Percentiles rank a stretch among this genome's conserved stretches.
These are phyloP conservation scores for Solanum arcanum DNA, from an alignment of 257 asterid genomes.

Conservation along the genomic window DNA sequence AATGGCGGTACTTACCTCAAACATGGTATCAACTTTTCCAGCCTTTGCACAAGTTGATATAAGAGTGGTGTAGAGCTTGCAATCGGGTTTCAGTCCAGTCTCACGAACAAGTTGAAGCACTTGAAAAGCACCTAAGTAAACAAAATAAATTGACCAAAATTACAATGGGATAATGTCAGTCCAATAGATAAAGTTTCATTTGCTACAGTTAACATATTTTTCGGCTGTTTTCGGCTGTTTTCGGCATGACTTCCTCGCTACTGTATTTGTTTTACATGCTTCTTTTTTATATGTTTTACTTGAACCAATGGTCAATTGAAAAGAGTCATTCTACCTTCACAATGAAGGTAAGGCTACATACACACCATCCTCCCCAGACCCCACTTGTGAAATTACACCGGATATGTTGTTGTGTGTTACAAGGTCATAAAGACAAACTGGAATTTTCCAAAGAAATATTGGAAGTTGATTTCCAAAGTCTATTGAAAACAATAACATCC, in stretches of 20 bases:
- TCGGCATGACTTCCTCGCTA: background rate
- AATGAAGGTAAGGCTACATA: background rate
- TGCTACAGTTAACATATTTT: background rate
- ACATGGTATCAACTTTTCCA: conserved; percentile 96
- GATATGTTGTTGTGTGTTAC: background rate
- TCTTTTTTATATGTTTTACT: background rate
- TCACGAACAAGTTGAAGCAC: conserved; percentile 62
- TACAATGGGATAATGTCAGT: background rate
- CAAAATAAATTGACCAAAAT: conserved; percentile 9
- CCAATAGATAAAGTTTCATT: background rate
- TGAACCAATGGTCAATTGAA: background rate
- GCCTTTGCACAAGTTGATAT: conserved; percentile 94
- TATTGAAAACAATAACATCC: background rate
- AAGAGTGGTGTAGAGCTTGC: conserved; percentile 93
- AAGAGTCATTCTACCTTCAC: background rate
- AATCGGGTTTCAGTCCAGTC: conserved; percentile 64
- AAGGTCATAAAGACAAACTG: background rate
- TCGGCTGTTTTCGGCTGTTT: background rate
- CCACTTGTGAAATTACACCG: background rate
- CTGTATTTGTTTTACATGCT: background rate
- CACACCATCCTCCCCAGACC: background rate
- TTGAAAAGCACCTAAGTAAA: conserved; percentile 67
- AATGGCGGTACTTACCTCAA: conserved; percentile 37
- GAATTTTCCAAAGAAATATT: background rate
- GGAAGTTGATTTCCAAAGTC: background rate